These are phyloP conservation scores for Ambispora gerdemannii DNA, from an alignment of 192 early-diverging fungal species.

Conservation along the genomic window DNA sequence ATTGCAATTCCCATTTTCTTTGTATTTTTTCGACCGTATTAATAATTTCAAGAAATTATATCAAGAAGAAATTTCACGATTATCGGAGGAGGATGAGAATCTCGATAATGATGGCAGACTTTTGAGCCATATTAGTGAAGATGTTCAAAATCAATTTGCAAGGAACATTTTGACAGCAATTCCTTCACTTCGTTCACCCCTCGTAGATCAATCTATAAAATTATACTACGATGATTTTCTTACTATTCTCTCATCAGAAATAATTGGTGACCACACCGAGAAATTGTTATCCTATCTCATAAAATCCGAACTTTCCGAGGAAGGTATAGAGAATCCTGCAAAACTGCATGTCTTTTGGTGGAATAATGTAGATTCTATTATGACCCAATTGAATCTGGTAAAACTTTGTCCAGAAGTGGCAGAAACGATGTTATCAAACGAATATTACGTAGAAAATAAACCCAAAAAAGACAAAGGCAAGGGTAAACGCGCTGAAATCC, in stretches of 20 bases:
- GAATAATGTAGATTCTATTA: constrained; percentile 1
- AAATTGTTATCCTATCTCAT: constrained; percentile 13
- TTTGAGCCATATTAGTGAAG: not conserved
- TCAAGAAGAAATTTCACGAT: not conserved
- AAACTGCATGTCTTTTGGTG: constrained; percentile 26
- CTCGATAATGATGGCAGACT: constrained; percentile 20
- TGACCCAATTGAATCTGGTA: constrained; percentile 13
- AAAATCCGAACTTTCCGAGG: constrained; percentile 1
- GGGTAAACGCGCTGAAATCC: not conserved
- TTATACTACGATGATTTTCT: constrained; percentile 33
- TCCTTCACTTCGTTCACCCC: not conserved
- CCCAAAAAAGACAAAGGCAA: not conserved
- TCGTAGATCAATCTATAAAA: not conserved
- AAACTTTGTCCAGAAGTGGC: constrained; percentile 14
- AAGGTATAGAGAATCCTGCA: constrained; percentile 11
- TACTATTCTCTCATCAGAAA: not conserved
- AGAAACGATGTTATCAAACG: not conserved
- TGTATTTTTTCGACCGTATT: constrained; percentile 26
- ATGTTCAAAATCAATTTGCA: not conserved
- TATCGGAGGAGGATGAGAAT: constrained; percentile 7
- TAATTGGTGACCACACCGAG: not conserved
- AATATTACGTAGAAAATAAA: not conserved
- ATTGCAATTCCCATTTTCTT: constrained; percentile 34
- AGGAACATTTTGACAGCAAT: not conserved
- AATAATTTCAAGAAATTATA: constrained; percentile 28